Conservation (phyloP, 2,329 filamentous ascomycete genomes). For the Fusarium brachygibbosum region DNA sequence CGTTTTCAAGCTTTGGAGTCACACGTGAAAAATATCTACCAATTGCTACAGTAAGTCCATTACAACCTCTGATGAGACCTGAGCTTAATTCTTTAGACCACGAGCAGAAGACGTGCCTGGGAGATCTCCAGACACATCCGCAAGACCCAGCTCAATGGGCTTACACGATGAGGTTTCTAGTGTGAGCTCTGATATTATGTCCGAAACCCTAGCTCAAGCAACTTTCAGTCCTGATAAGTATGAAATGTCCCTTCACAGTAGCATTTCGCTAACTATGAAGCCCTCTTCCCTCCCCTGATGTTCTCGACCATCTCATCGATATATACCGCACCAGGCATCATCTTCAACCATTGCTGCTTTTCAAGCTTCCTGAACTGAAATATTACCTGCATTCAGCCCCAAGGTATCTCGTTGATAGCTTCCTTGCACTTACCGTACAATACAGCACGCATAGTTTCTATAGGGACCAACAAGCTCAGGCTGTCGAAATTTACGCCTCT, state of each 20-base stretch:
- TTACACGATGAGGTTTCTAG: neutral
- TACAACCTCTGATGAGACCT: fast-evolving
- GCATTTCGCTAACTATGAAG: neutral
- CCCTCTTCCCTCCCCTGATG: neutral
- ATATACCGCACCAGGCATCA: constrained; percentile 15
- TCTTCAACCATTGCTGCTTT: constrained; percentile 18
- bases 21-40: constrained; percentile 15
- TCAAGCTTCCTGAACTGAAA: neutral
- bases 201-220: neutral
- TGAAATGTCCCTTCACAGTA: fast-evolving
- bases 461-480: neutral
- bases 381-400: neutral
- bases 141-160: neutral
- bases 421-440: constrained; percentile 7
- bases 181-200: neutral
- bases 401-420: neutral
- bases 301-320: constrained; percentile 6
- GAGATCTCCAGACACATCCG: neutral
- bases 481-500: neutral
- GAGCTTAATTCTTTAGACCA: neutral
- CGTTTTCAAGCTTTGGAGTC: constrained; percentile 12
- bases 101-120: neutral
- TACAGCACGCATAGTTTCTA: constrained; percentile 3
- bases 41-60: neutral
- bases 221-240: neutral